A percentile compares a stretch with the other conserved stretches of the same genome.
Conservation (phyloP, 192 early-diverging fungal species). For the Jimgerdemannia flammicorona region DNA sequence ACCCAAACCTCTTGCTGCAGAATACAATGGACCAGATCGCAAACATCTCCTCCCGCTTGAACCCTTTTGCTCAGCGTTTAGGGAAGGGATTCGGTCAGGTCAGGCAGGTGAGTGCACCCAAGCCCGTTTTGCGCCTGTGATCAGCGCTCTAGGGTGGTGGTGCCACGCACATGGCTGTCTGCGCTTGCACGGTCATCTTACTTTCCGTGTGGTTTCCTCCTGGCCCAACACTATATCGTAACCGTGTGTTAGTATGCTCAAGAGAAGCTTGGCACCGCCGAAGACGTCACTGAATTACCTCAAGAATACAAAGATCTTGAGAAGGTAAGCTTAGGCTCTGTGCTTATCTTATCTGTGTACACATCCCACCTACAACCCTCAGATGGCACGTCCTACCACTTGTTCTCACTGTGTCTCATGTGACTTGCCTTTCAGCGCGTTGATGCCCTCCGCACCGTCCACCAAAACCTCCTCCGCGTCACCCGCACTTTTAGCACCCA, state of each 20-base stretch:
- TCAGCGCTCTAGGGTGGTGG: not conserved
- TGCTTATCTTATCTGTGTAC: no score
- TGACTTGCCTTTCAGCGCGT: conserved; percentile 55
- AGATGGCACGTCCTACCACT: not conserved
- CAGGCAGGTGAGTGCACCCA: conserved; percentile 38
- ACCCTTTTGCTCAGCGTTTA: conserved; percentile 50
- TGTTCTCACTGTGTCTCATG: not conserved
- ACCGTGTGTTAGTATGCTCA: conserved; percentile 67
- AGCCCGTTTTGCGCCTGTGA: not conserved
- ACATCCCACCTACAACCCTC: no score
- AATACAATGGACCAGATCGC: conserved; percentile 45
- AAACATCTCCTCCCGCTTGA: conserved; percentile 42
- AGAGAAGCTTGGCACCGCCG: conserved; percentile 77
- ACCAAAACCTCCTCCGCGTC: conserved; percentile 69
- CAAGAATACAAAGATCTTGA: conserved; percentile 92
- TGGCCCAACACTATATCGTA: no score
- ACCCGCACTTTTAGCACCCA: conserved; percentile 68
- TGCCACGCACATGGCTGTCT: not conserved
- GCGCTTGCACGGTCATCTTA: not conserved
- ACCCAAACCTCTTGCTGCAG: not conserved
- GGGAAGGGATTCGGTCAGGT: conserved; percentile 51
- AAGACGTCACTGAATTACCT: conserved; percentile 90
- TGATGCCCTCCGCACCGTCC: conserved; percentile 66
- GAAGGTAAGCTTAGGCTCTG: conserved; percentile 45
- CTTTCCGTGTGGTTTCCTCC: not conserved